A percentile compares a stretch with the other conserved stretches of the same genome.
These are phyloP conservation scores for Beta macrorhiza DNA, from an alignment of 179 eudicot species.

Conservation along the genomic window DNA sequence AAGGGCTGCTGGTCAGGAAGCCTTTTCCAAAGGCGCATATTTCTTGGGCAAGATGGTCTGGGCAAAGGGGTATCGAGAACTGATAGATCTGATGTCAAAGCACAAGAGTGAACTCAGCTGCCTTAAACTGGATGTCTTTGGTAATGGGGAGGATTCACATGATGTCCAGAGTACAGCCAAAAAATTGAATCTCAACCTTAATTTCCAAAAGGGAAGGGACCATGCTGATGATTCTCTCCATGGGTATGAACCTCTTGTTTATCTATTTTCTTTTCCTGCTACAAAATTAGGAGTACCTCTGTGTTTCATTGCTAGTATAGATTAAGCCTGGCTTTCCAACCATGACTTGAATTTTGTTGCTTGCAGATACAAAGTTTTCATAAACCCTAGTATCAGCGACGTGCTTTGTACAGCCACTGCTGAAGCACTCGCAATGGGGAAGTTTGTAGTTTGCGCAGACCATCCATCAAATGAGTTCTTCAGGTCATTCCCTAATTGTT, in stretches of 20 bases:
- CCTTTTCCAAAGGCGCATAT: conserved; percentile 94
- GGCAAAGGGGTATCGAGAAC: conserved; percentile 93
- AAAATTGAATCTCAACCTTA: conserved; percentile 63
- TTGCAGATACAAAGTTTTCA: conserved; percentile 89
- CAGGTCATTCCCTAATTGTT: conserved; percentile 84
- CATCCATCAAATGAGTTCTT: conserved; percentile 98
- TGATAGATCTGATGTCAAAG: conserved; percentile 78
- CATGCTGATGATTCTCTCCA: conserved; percentile 95
- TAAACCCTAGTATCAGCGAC: conserved; percentile 93
- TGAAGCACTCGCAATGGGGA: conserved; percentile 99
- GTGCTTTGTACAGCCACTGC: conserved; percentile 99
- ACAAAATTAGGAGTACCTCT: background rate
- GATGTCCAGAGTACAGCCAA: conserved; percentile 77
- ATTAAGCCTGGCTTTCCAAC: background rate
- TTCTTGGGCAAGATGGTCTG: conserved; percentile 98
- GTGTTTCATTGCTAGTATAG: background rate
- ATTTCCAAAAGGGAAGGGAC: conserved; percentile 91
- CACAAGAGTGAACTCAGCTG: conserved; percentile 71
- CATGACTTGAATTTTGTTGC: conserved; percentile 1
- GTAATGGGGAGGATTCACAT: conserved; percentile 92
- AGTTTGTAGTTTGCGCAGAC: conserved; percentile 93
- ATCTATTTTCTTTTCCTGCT: background rate
- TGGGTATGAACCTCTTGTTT: conserved; percentile 43
- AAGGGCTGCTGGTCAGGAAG: conserved; percentile 70
- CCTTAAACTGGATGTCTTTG: conserved; percentile 81